Base-by-base conservation (phyloP, 805 yeast genomes). In the Blastobotrys parvus region DNA sequence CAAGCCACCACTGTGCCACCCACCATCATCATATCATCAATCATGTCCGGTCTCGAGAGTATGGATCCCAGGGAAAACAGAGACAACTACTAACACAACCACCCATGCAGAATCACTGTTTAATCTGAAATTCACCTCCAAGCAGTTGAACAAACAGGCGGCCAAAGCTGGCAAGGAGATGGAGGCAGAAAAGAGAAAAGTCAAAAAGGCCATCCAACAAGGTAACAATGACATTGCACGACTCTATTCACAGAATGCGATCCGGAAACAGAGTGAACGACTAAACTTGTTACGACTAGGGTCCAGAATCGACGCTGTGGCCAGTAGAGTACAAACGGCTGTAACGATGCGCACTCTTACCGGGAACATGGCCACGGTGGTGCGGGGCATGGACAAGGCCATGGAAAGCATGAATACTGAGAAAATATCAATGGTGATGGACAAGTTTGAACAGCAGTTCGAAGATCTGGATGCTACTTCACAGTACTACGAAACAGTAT, bases 281-380 rank as follows among this genome's bases (percentile, higher is more conserved):
- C 69, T 90, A 42, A 90, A 83, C 58, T 64, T 92, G 43, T 67
- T 92, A 42, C 72, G 90, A 51, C 68, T 92, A 45, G 82, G 96
- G 0, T 85, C 95, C 0, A 67, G 97, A 45, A 85, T 92, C 17
- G 99, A 92, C 64, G 90, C 97, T 0, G 98, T 92, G 19, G 94
- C 97, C 0, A 82, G 94, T 3, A 68, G 98, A 46, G 95, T 92
- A 2, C 97, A 90, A 56, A 92, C 99, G 0, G 98, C 98, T 0
- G 97, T 92, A 4, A 90, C 97, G 0, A 92, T 92, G 99, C 74
- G 95, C 32, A 78, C 85, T 39, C 96, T 92, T 8, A 86, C 95
- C 0, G 88, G 89, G 1, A 89, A 88, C 54, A 92, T 92, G 97
- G 77, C 92, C 6, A 79, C 75, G 39, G 97, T 90, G 10, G 92